Base-by-base conservation (phyloP, 1,284 basidiomycete genomes). In the Tylopilus orsonianus region DNA sequence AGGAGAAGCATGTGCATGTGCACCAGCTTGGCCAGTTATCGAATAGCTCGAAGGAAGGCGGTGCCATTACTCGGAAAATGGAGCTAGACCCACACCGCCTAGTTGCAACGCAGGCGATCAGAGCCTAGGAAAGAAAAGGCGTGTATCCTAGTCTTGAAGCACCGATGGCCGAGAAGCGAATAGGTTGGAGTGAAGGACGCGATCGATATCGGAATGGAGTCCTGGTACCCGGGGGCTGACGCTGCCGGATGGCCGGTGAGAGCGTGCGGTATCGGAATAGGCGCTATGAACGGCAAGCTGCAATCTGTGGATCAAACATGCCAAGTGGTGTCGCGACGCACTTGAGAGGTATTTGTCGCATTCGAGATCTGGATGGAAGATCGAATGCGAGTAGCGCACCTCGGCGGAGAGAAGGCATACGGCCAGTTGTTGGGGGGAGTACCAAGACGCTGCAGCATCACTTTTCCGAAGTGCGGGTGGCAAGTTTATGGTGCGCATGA, bases 311-410 rank as follows among this genome's bases (percentile, higher is more conserved):
- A 47, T 47, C 40, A 46, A 39, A 44, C 44, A 44, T 45, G 46
- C 55, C 14, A 57, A 52, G 37, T 29, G 33, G 47, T 36, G 47
- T 59, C 54, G 30, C 32, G 54, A 46, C 57, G 57, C 57, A 56
- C 43, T 57, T 57, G 54, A 54, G 57, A 45, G 45, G 24, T 33
- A 10, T 39, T 30, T 32, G 30, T 22, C 4, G 18, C 16, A 32
- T 16, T 29, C 34, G 34, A 38, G 52, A 52, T 45, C 46, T 32
- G 29, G 33, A 34, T 13, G 23, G 26, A 50, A 37, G 20, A 32
- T 8, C 14, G 23, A 29, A 38, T 19, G 13, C 7, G 29, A 7
- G 12, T 1, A 20, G 8, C 16, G 27, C 20, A n/a, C 7, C 26
- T 55, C 39, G 39, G 47, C 52, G 48, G 43, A 43, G 50, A 49